These are phyloP conservation scores for Suillus alpinus DNA, from an alignment of 768 basidiomycete genomes.

Conservation along the genomic window DNA sequence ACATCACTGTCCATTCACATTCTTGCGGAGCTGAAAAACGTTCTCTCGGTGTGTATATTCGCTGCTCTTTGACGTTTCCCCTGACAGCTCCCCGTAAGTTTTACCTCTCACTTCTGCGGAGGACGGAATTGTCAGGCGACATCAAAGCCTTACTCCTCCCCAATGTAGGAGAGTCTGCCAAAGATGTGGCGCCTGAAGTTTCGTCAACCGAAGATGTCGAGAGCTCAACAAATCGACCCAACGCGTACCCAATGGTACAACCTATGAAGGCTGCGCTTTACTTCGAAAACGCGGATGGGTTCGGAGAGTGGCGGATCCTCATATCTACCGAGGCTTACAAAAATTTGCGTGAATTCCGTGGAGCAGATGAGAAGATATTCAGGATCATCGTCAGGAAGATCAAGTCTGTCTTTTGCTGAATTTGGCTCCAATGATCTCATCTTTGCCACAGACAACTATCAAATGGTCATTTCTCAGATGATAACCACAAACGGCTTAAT, in stretches of 20 bases:
- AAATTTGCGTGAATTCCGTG: constrained; percentile 46
- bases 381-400: constrained; percentile 65
- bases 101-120: constrained; percentile 22
- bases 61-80: not conserved
- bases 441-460: constrained; percentile 55
- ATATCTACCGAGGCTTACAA: constrained; percentile 49
- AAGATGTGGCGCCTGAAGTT: not conserved
- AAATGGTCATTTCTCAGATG: constrained; percentile 62
- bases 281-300: constrained; percentile 56
- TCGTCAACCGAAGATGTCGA: not conserved
- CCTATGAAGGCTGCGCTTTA: constrained; percentile 61
- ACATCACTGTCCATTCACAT: constrained; percentile 14
- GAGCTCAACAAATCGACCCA: constrained; percentile 3
- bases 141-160: constrained; percentile 6
- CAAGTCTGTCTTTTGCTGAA: constrained; percentile 37
- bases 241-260: constrained; percentile 46
- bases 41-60: constrained; percentile 27
- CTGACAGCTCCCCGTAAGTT: constrained; percentile 13
- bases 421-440: not conserved
- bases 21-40: constrained; percentile 20
- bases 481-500: constrained; percentile 63
- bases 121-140: constrained; percentile 11
- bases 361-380: constrained; percentile 46
- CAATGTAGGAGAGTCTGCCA: constrained; percentile 1
- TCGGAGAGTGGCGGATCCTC: constrained; percentile 64